Evolutionary conservation across 2,329 filamentous ascomycete species (phyloP).

Genomic region (Alternaria triticina): DNA sequence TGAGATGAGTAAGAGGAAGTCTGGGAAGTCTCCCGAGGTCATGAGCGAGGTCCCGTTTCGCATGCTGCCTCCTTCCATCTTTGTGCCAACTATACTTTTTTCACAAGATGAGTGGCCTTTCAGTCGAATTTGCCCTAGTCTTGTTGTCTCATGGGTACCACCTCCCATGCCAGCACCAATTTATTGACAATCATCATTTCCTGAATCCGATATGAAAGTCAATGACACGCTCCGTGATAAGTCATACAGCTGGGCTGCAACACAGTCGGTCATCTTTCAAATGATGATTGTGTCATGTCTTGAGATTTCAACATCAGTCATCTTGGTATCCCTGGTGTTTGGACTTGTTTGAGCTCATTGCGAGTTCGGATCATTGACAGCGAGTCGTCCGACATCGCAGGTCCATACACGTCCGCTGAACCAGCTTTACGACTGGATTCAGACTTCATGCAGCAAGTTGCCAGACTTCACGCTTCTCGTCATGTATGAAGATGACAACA

Average conservation of each 20-base stretch:
- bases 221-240: slow-evolving; percentile 13
- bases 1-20: not conserved
- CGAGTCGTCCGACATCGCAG: not conserved
- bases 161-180: slow-evolving; percentile 22
- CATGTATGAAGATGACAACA: slow-evolving; percentile 39
- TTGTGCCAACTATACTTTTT: not conserved
- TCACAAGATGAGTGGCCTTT: slow-evolving; percentile 33
- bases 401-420: slow-evolving; percentile 20
- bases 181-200: slow-evolving; percentile 5
- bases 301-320: slow-evolving; percentile 34
- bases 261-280: not conserved
- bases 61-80: not conserved
- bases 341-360: not conserved
- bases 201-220: slow-evolving; percentile 32
- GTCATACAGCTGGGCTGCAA: slow-evolving; percentile 18
- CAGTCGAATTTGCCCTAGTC: slow-evolving; percentile 19
- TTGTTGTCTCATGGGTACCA: slow-evolving; percentile 23
- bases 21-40: too few relatives aligned
- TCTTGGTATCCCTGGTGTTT: slow-evolving; percentile 24
- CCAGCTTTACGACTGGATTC: slow-evolving; percentile 31
- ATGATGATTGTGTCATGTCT: not conserved
- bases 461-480: slow-evolving; percentile 30
- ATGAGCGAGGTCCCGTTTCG: not conserved
- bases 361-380: not conserved
- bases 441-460: not conserved